Conservation (phyloP, 768 basidiomycete genomes). For the Mycena chlorophos region DNA sequence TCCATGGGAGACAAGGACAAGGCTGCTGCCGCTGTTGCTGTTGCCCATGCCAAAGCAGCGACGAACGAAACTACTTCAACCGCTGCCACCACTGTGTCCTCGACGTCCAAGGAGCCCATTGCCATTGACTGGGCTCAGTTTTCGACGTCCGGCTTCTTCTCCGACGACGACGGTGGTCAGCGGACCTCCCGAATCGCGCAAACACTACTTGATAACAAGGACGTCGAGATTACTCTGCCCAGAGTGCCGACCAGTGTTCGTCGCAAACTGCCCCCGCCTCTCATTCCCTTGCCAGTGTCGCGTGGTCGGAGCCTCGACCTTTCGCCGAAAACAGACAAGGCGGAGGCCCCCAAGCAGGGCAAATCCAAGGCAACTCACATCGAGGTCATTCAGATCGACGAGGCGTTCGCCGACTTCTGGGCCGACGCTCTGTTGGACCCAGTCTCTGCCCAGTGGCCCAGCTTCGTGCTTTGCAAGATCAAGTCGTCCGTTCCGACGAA, state of each 20-base stretch:
- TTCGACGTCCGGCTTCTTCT: conserved; percentile 61
- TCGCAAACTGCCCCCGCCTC: conserved; percentile 24
- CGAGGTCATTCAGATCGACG: conserved; percentile 62
- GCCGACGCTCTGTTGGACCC: conserved; percentile 71
- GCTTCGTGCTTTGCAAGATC: conserved; percentile 70
- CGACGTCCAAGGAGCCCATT: conserved; percentile 18
- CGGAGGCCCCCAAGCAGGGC: conserved; percentile 28
- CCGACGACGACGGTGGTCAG: conserved; percentile 33
- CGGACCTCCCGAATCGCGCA: conserved; percentile 48
- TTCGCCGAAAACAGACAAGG: conserved; percentile 17
- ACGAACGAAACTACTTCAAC: conserved; percentile 34
- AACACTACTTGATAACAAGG: conserved; percentile 55
- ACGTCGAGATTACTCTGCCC: conserved; percentile 56
- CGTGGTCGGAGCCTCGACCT: conserved; percentile 31
- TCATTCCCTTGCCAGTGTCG: conserved; percentile 21
- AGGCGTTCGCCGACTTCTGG: conserved; percentile 85
- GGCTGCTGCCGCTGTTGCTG: conserved; percentile 14
- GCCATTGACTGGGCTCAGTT: conserved; percentile 68
- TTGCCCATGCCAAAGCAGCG: conserved; percentile 31
- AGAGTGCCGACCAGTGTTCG: conserved; percentile 35
- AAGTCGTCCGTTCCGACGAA: conserved; percentile 39
- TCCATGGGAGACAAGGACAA: conserved; percentile 24
- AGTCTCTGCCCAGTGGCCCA: conserved; percentile 63
- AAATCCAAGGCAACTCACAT: conserved; percentile 44
- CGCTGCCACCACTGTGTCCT: conserved; percentile 28